Conservation (phyloP, 495 filamentous ascomycete species). For the Amniculicola lignicola region DNA sequence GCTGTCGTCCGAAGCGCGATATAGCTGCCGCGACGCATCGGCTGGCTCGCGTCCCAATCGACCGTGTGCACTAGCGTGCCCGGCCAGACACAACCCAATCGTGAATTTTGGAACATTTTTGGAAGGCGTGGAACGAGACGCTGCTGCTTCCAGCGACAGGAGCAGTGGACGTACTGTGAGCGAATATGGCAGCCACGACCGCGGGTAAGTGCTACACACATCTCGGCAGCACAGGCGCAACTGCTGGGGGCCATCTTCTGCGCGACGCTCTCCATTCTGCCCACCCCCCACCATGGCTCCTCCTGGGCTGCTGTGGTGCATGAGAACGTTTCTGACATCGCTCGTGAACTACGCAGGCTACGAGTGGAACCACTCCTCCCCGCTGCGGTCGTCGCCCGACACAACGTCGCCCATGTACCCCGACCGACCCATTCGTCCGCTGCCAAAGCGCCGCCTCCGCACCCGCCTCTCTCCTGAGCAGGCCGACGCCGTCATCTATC, state of each 20-base stretch:
- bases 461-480: conserved; percentile 81
- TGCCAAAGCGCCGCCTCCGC: conserved; percentile 82
- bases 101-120: conserved; percentile 1
- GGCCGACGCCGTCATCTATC: conserved; percentile 77
- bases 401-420: conserved; percentile 73
- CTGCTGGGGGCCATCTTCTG: conserved; percentile 1
- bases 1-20: too few relatives aligned
- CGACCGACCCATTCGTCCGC: conserved; percentile 86
- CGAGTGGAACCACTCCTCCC: conserved; percentile 35
- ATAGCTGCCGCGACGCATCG: too few relatives aligned
- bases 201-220: conserved; percentile 26
- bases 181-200: conserved; percentile 34
- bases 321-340: conserved; percentile 24
- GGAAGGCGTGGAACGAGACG: background rate
- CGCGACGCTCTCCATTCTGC: background rate
- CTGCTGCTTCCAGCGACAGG: background rate
- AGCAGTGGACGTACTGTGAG: background rate
- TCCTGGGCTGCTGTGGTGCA: conserved; percentile 1
- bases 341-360: conserved; percentile 29
- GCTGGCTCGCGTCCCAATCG: too few relatives aligned
- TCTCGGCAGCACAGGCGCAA: conserved; percentile 13
- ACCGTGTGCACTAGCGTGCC: too few relatives aligned
- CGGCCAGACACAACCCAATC: too few relatives aligned
- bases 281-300: conserved; percentile 19
- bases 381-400: conserved; percentile 53